Evolutionary conservation across 148 eudicot species (phyloP), one percentile per base, ranked within the genome.

Genomic region (Linanthus parryae): DNA sequence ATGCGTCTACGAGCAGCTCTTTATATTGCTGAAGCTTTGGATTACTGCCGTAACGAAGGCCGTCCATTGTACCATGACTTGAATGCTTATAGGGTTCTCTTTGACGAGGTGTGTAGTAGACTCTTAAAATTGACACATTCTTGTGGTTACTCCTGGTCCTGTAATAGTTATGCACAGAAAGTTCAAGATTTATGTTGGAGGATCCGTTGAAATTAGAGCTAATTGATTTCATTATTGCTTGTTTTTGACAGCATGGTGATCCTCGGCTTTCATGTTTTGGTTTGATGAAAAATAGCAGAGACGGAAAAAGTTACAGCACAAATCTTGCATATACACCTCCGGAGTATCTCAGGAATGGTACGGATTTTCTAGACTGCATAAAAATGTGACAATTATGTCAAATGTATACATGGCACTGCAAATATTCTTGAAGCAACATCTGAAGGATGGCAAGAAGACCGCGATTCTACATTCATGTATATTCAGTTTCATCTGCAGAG

Each of bases 231-330:
- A 57, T 39, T 42, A 26, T 38, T 27, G n/a, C n/a, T 44, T 30
- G 23, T 7, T 49, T 64, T 61, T 78, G 54, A 57, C 76, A 89
- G 97, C 82, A 72, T 65, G 97, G 97, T 14, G 97, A 84, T 75
- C 97, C 97, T 30, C 82, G 95, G 56, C 87, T 89, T 64, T 89
- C 97, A 14, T 89, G 97, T 75, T 89, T 89, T 74, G 97, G 97
- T 37, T 54, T 89, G 72, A 89, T 89, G 90, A 89, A 89, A 65
- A 89, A 85, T 66, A 89, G 97, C 65, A 82, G 90, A 50, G 97
- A 89, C 56, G 97, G 97, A 39, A 84, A 89, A 80, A 82, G 97
- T 59, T 89, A 89, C 31, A 89, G 97, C 77, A 89, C 97, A 48
- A 89, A 89, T 75, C 97, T 89, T 66, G 95, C 97, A 9, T 89